Conservation (phyloP, 2,329 filamentous ascomycete species). For the Sarocladium kiliense region DNA sequence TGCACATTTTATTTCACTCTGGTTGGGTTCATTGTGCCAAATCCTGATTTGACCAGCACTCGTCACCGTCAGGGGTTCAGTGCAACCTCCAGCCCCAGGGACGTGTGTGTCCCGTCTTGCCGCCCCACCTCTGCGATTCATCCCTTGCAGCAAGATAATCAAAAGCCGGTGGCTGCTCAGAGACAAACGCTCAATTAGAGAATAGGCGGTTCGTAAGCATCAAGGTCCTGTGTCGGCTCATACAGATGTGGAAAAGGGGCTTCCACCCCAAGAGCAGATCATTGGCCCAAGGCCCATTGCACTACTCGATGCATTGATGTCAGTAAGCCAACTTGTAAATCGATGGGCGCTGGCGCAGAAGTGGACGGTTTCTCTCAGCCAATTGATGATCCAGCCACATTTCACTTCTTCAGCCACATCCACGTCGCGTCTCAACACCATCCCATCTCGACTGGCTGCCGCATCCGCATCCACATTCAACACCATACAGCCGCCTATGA, state of each 20-base stretch:
- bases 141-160: neutral
- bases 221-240: neutral
- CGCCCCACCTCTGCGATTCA: neutral
- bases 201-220: neutral
- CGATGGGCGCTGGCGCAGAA: neutral
- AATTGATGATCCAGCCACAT: neutral
- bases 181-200: neutral
- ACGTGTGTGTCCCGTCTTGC: neutral
- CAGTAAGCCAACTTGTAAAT: neutral
- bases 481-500: constrained; percentile 3
- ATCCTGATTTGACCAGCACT: neutral
- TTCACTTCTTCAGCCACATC: neutral
- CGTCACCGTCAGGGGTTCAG: neutral
- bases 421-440: neutral
- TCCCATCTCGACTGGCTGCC: too few species aligned
- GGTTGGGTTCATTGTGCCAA: neutral
- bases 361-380: neutral
- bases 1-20: neutral
- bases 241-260: neutral
- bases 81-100: neutral
- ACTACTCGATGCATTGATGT: neutral
- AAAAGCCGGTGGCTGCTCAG: neutral
- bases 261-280: neutral
- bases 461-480: neutral
- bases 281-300: neutral